Conservation (phyloP, 495 filamentous ascomycete species). For the Sordaria brevicollis region DNA sequence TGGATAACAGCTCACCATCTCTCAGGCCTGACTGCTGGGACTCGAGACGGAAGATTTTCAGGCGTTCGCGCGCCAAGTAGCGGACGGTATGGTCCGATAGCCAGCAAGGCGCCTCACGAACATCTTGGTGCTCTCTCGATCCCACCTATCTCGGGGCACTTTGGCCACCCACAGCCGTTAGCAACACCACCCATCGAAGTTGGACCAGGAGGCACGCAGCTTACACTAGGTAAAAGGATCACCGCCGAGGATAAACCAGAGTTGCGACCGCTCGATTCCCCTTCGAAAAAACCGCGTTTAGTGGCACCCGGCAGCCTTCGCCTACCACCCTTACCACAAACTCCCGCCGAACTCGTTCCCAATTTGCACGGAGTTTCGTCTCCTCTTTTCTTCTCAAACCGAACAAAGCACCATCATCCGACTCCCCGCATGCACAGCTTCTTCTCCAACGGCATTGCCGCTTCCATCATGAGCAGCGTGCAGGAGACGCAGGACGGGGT, state of each 20-base stretch:
- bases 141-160: background rate
- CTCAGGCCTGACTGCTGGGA: background rate
- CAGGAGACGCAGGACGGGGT: conserved; percentile 41
- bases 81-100: conserved; percentile 16
- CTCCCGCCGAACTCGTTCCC: conserved; percentile 16
- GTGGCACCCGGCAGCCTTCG: conserved; percentile 16
- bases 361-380: conserved; percentile 19
- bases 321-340: conserved; percentile 15
- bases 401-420: conserved; percentile 21
- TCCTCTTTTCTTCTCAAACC: conserved; percentile 50
- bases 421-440: conserved; percentile 43
- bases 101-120: conserved; percentile 3
- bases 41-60: background rate
- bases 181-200: background rate
- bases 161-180: background rate
- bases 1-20: background rate
- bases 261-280: conserved; percentile 7
- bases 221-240: conserved; percentile 8
- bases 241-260: conserved; percentile 2
- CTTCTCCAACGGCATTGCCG: conserved; percentile 42
- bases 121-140: background rate
- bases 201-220: background rate
- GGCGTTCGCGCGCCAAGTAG: conserved; percentile 3
- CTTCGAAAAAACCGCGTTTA: conserved; percentile 16
- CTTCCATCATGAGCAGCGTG: conserved; percentile 48